Base-by-base conservation (phyloP, 2,329 filamentous ascomycete species). In the Alternaria triticina region DNA sequence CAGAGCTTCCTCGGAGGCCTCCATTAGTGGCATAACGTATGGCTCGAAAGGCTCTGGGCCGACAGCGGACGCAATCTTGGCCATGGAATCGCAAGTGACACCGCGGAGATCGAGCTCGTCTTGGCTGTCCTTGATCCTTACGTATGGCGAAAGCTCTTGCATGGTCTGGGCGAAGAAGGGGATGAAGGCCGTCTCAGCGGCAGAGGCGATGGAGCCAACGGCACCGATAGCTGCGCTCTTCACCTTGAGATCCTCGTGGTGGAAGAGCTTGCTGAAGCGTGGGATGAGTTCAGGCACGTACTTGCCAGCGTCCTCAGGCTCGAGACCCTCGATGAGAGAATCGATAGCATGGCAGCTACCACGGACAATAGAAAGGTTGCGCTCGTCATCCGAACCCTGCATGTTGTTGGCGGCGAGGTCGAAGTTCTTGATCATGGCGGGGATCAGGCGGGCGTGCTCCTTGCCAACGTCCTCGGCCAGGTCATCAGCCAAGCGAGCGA, bases 81-180 rank as follows among this genome's bases (percentile, higher is more conserved):
- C 95, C 85, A 99, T 91, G 23, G 94, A 90, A 83, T 99, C 96
- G 71, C 93, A 94, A 43, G 96, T 93, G 61, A 93, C 92, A 71
- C 93, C 94, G 71, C 96, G 90, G 33, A 98, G 88, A 68, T 97
- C 91, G 57, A 98, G 88, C 77, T 97, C 93, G 55, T 97, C 94
- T 70, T 97, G 92, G 63, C 88, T 92, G 57, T 94, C 92, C 84
- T 97, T 97, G 81, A 96, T 90, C 58, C 88, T 86, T 68, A 96
- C 91, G 74, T 93, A 97, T 57, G 88, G 87, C 58, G 92, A 93
- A 61, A 98, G 88, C n/a, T 91, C 89, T 67, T 91, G 87, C 93
- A 99, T 97, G 27, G 93, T 94, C 67, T 91, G 87, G 73, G 93
- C 89, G 79, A 98, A 97, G 86, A 92, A 98, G n/a, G 94, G 93